These are phyloP conservation scores for Rusavskia elegans DNA, from an alignment of 495 filamentous ascomycete species.

Conservation along the genomic window DNA sequence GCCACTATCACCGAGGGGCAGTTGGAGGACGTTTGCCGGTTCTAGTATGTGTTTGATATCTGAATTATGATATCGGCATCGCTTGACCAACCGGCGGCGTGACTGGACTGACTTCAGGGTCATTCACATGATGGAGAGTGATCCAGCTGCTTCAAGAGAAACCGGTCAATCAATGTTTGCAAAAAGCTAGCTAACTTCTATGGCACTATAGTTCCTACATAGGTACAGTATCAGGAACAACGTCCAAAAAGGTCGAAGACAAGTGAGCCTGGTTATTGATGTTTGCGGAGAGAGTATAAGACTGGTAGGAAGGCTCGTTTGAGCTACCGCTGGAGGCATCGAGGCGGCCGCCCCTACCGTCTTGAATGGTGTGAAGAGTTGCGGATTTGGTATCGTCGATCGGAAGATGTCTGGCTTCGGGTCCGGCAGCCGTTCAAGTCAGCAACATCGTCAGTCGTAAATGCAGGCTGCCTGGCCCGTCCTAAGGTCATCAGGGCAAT, in stretches of 20 bases:
- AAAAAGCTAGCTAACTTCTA: not conserved
- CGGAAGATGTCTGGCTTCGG: not conserved
- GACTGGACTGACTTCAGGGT: too few species aligned
- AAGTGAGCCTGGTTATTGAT: not conserved
- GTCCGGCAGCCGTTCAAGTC: not conserved
- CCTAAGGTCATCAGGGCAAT: constrained; percentile 5
- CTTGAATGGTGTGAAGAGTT: not conserved
- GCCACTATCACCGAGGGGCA: too few species aligned
- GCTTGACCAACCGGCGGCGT: too few species aligned
- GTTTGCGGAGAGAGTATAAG: not conserved
- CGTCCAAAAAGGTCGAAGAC: not conserved
- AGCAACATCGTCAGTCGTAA: constrained; percentile 12
- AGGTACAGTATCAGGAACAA: not conserved
- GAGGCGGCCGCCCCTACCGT: not conserved
- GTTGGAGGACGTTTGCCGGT: too few species aligned
- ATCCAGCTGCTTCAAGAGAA: not conserved
- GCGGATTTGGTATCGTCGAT: not conserved
- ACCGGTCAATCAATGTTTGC: not conserved
- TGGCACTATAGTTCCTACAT: not conserved
- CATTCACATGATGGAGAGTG: not conserved
- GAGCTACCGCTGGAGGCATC: not conserved
- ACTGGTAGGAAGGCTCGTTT: not conserved
- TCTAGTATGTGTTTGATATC: too few species aligned
- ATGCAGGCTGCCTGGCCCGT: constrained; percentile 6
- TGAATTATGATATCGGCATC: too few species aligned